Base-by-base conservation (phyloP, 73 alveolate species). In the Blepharisma stoltei region DNA sequence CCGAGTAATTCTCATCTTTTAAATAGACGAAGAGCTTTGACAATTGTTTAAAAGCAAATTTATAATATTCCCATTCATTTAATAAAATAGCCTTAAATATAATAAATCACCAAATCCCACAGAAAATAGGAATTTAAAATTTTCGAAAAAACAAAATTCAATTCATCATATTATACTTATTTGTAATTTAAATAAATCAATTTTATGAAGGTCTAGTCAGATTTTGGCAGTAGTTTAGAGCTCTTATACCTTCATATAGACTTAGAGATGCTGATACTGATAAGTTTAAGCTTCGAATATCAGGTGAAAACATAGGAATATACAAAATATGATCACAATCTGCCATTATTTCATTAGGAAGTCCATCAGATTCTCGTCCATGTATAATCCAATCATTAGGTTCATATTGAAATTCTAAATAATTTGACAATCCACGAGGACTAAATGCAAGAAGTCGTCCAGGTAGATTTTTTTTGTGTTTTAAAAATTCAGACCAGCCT, bases 381-480 rank as follows among this genome's bases (percentile, higher is more conserved):
- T 60, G 73, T 25, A 60, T 2, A 25, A 60, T 60, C 73, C 73
- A 60, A 25, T 60, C 73, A 25, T 60, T 38, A 18, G 14, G n/a
- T 25, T 25, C 18, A 60, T 18, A 60, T 14, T 14, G 18, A 60
- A 60, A 60, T 38, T 20, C 46, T 20, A 14, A 8, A 60, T 18
- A 60, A n/a, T 11, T 18, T n/a, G 23, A n/a, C 2, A 18, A 14
- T 38, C 73, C 73, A 5, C 46, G 18, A 60, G 73, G 73, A 60
- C 73, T 60, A 60, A 60, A 60, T 9, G 73, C 73, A 9, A 60
- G 11, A 25, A 60, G 49, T 25, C 73, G 14, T 60, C 73, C 73
- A 1, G 73, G 73, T 14, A 8, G 14, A 8, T 60, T n/a, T 20
- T n/a, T 9, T 38, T 60, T 60, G 46, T 18, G 23, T 14, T 14